A percentile compares a stretch with the other conserved stretches of the same genome.
Conservation (phyloP, 1,139 yeast species). For the Saccharomyces hybrid region DNA sequence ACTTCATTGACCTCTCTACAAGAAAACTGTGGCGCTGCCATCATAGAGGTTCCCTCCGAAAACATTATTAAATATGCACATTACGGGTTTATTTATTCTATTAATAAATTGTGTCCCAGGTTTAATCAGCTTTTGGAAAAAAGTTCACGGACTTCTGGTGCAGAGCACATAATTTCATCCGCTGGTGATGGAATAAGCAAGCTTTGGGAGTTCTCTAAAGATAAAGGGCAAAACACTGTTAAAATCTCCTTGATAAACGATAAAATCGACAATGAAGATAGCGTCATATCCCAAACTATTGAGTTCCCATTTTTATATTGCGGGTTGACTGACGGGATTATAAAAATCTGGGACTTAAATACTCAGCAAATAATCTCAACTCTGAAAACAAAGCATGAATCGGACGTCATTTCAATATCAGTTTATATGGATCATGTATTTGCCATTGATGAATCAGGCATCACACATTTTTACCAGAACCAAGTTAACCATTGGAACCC, state of each 20-base stretch:
- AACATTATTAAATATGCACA: constrained; percentile 80
- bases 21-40: constrained; percentile 9
- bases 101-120: constrained; percentile 33
- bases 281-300: constrained; percentile 60
- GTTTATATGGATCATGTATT: constrained; percentile 37
- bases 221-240: constrained; percentile 9
- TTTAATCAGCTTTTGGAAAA: constrained; percentile 7
- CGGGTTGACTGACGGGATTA: constrained; percentile 64
- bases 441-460: constrained; percentile 38
- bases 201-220: constrained; percentile 50
- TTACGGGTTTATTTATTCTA: constrained; percentile 78
- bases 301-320: constrained; percentile 65
- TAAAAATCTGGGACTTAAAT: constrained; percentile 77
- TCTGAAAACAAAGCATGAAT: constrained; percentile 40
- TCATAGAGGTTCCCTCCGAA: constrained; percentile 58
- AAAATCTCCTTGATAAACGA: constrained; percentile 14
- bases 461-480: constrained; percentile 44
- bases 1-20: constrained; percentile 1
- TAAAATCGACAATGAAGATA: constrained; percentile 57
- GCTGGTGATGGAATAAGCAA: constrained; percentile 89
- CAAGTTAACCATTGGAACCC: constrained; percentile 35
- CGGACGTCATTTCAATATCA: constrained; percentile 47
- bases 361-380: constrained; percentile 67
- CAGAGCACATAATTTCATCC: constrained; percentile 50
- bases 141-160: constrained; percentile 15